These are phyloP conservation scores for Pholiota microspora DNA, from an alignment of 768 basidiomycete species.

Conservation along the genomic window DNA sequence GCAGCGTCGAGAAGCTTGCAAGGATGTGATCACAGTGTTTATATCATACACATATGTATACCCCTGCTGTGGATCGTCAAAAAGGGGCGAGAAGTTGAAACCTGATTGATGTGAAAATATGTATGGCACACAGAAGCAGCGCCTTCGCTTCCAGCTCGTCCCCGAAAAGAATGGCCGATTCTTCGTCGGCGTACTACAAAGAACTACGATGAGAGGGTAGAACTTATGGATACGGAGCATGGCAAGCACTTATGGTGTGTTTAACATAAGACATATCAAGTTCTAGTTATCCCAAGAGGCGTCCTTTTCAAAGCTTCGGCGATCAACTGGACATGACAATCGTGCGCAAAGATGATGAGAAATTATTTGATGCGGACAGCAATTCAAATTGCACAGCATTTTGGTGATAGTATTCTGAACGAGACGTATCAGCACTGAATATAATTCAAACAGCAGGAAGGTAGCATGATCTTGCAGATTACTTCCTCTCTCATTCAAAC, in stretches of 20 bases:
- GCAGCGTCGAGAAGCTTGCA: not conserved
- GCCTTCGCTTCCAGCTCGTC: slow-evolving; percentile 1
- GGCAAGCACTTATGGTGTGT: not conserved
- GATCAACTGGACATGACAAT: slow-evolving; percentile 1
- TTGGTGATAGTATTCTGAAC: no score
- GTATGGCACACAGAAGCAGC: not conserved
- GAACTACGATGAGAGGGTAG: not conserved
- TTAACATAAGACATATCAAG: not conserved
- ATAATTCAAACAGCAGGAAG: no score
- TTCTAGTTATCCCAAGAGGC: not conserved
- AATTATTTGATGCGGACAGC: slow-evolving; percentile 2
- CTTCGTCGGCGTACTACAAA: not conserved
- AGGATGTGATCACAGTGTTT: not conserved
- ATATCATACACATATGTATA: slow-evolving; percentile 1
- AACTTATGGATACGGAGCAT: not conserved
- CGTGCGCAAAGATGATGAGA: not conserved
- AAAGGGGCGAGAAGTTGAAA: not conserved
- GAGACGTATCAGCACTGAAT: not conserved
- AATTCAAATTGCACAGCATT: not conserved
- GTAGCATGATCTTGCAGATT: no score
- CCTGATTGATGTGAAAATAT: slow-evolving; percentile 1
- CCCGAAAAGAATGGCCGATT: slow-evolving; percentile 1
- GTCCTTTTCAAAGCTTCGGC: not conserved
- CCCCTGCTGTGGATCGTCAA: not conserved
- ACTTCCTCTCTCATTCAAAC: not conserved